Evolutionary conservation across 1,284 basidiomycete genomes (phyloP), one percentile per base, ranked within the genome.

Genomic region (Porogramme epimiltina): DNA sequence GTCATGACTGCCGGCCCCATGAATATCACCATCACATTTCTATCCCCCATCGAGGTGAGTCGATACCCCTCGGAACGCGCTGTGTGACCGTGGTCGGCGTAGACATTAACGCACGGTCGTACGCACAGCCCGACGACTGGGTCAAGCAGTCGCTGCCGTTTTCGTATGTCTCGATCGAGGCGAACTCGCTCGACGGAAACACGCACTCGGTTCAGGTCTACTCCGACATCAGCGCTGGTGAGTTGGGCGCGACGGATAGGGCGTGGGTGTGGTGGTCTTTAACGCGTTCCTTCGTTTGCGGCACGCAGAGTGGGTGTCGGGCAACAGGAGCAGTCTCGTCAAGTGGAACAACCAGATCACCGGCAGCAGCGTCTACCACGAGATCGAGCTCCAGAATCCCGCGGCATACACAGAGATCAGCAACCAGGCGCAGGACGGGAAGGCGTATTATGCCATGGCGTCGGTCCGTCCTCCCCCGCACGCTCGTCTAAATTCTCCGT

Each of bases 171-270:
- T 55, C 62, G 28, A 46, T 73, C 19, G 62, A 67, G 16, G 67
- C 64, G 2, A 40, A 38, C 5, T 64, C 72, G 0, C 47, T 56
- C 8, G 72, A 73, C 49, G 67, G 65, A n/a, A 26, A 55, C 2
- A 6, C 59, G 22, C 72, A 73, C 52, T 26, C 49, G 33, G 63
- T 73, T 10, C 62, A 69, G 49, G 45, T 70, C 23, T 71, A 73
- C 57, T 65, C 69, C 19, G 69, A 75, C 54, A 61, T 76, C 31
- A 68, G 55, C 42, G 72, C 56, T 62, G 63, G 64, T 64, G 18
- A 39, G 51, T 28, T 24, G 3, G 22, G 6, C 23, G 8, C 15
- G 15, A 9, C 20, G 18, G 13, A 31, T 25, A 16, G 42, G 18
- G 20, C 3, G 9, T 22, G 11, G 4, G 11, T 16, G n/a, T n/a